Percentiles rank a stretch among this genome's conserved stretches.
Conservation (phyloP, 1,284 basidiomycete genomes). For the Apiotrichum laibachii region DNA sequence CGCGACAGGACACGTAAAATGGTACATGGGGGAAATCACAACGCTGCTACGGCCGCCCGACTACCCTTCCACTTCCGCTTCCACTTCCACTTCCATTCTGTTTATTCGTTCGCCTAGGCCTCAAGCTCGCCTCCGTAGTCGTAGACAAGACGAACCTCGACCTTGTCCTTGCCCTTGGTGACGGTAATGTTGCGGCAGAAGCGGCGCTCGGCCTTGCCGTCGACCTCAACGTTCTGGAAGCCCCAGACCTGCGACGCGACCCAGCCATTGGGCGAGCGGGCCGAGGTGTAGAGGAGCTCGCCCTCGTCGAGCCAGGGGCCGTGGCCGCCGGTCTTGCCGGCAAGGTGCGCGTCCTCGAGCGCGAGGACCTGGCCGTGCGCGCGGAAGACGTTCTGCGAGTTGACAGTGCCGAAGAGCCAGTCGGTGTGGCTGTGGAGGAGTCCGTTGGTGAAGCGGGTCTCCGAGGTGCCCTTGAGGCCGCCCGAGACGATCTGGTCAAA, state of each 20-base stretch:
- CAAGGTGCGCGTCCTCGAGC: conserved; percentile 9
- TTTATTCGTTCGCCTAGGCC: neutral
- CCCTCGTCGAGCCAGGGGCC: conserved; percentile 11
- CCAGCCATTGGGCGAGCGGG: conserved; percentile 9
- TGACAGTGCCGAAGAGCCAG: conserved; percentile 11
- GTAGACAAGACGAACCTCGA: conserved; percentile 7
- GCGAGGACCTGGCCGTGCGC: neutral
- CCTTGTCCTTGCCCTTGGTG: conserved; percentile 7
- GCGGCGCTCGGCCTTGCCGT: conserved; percentile 5
- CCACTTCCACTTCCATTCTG: neutral
- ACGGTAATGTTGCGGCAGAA: conserved; percentile 11
- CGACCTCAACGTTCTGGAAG: conserved; percentile 7
- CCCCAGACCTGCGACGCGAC: conserved; percentile 13
- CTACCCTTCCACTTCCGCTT: neutral
- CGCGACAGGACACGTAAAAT: too few relatives aligned
- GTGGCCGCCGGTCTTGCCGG: conserved; percentile 4
- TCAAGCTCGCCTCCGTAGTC: conserved; percentile 5
- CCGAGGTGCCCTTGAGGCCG: conserved; percentile 12
- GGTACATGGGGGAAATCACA: too few relatives aligned
- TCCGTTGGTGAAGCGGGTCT: conserved; percentile 9
- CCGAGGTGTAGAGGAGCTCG: conserved; percentile 1
- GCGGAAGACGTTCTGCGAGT: conserved; percentile 6
- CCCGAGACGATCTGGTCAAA: conserved; percentile 10
- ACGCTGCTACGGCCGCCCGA: too few relatives aligned
- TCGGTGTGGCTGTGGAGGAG: conserved; percentile 9